Percentiles rank a stretch among this genome's conserved stretches.
phyloP scores from a whole-genome alignment of 2,329 filamentous ascomycete species.

The Colletotrichum sublineola region DNA sequence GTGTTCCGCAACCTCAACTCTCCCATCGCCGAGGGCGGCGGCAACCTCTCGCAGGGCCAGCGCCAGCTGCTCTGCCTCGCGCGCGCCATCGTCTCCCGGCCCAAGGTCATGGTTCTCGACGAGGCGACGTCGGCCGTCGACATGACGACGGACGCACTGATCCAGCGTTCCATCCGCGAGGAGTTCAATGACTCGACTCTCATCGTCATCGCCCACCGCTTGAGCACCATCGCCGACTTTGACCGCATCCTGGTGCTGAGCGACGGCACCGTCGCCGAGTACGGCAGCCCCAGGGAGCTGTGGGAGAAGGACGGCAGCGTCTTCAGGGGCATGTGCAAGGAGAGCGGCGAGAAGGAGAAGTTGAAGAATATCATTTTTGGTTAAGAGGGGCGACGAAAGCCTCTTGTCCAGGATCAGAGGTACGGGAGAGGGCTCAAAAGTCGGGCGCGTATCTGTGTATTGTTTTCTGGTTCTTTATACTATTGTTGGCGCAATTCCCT shows the following conservation, averaged over 20 bases:
- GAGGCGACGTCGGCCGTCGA: conserved; percentile 85
- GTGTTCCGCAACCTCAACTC: conserved; percentile 74
- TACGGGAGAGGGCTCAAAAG: not conserved
- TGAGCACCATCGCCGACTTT: conserved; percentile 83
- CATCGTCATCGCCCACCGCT: conserved; percentile 80
- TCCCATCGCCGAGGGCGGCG: conserved; percentile 77
- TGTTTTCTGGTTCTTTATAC: not conserved
- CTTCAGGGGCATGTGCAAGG: conserved; percentile 74
- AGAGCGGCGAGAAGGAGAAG: conserved; percentile 70
- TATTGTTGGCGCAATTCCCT: not conserved
- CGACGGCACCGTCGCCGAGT: conserved; percentile 77
- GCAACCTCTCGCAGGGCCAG: conserved; percentile 82
- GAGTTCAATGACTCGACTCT: conserved; percentile 78
- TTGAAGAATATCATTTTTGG: conserved; percentile 61
- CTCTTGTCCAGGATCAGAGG: not conserved
- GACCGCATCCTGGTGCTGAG: conserved; percentile 80
- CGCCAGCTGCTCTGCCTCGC: conserved; percentile 82
- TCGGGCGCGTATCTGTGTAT: not conserved
- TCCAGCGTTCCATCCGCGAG: conserved; percentile 79
- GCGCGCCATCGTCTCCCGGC: conserved; percentile 77
- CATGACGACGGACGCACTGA: conserved; percentile 80
- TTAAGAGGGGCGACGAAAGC: not conserved
- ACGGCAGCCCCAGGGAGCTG: conserved; percentile 73
- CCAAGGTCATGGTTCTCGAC: conserved; percentile 84
- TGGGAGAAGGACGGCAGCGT: conserved; percentile 66